Base-by-base conservation (phyloP, 148 eudicot genomes). In the Rhododendron kiyosumense region DNA sequence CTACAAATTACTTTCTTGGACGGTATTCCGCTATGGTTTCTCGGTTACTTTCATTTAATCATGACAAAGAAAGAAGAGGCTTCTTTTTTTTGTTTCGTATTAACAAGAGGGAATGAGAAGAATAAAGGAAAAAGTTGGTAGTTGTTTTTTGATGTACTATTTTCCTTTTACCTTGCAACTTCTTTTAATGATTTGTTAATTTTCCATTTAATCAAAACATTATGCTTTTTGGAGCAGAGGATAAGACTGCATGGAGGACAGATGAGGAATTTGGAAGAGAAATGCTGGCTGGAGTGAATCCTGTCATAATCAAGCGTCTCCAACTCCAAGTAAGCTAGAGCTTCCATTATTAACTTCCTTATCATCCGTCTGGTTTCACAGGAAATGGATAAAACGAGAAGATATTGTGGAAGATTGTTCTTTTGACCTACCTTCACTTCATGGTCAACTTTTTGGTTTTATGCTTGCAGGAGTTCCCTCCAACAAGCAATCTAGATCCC, bases 211-310 rank as follows among this genome's bases (percentile, higher is more conserved):
- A 26, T 5, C 8, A 5, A 30, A 28, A 48, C 24, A 54, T 28
- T 71, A 10, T 79, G 13, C 1, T 18, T 69, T 10, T 28, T 52
- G 43, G 86, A 79, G 82, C 84, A 94, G 98, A 89, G 93, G 91
- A 94, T 81, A 91, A 91, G 88, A 84, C 87, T 10, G 94, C 94
- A 73, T 95, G 98, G 98, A 90, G 92, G 83, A 94, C 95, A 38
- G 96, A 95, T 85, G 92, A 91, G 88, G 98, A 95, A 90, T 94
- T 94, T 89, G 93, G 91, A 22, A 89, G 96, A 89, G 98, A 95
- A 90, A 91, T 94, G 95, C 86, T 94, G 82, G 98, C 98, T 18
- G 98, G 95, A 65, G 79, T 93, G 28, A 91, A 94, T 85, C 98
- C 98, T 86, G 78, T 94, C 85, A 51, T 87, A 52, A 92, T 95